These are phyloP conservation scores for Aspergillus ustus DNA, from an alignment of 2,329 filamentous ascomycete species.

Conservation along the genomic window DNA sequence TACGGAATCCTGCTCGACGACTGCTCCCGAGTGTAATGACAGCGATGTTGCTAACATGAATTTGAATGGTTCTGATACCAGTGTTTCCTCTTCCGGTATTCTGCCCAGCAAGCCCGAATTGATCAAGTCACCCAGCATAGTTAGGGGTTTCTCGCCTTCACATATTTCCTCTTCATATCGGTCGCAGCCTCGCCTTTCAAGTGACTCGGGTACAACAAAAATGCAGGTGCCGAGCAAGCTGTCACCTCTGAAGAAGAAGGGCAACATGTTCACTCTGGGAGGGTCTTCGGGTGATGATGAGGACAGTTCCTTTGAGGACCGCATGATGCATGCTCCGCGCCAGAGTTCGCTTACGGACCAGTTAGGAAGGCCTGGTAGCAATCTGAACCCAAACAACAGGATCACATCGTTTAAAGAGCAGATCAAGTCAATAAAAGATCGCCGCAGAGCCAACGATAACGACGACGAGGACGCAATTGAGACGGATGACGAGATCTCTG, in stretches of 20 bases:
- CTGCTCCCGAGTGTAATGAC: conserved; percentile 50
- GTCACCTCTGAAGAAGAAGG: conserved; percentile 65
- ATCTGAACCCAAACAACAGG: conserved; percentile 64
- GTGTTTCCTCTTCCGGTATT: conserved; percentile 60
- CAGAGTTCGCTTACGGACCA: conserved; percentile 61
- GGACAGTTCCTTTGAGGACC: conserved; percentile 72
- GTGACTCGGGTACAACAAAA: conserved; percentile 56
- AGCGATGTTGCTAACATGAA: conserved; percentile 48
- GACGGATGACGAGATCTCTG: conserved; percentile 71
- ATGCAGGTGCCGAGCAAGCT: conserved; percentile 66
- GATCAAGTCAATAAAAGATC: conserved; percentile 66
- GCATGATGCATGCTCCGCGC: conserved; percentile 57
- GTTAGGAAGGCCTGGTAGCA: conserved; percentile 49
- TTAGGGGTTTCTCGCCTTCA: conserved; percentile 84
- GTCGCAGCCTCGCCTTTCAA: conserved; percentile 60
- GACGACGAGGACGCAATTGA: conserved; percentile 64
- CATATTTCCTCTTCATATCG: conserved; percentile 71
- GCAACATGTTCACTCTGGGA: conserved; percentile 71
- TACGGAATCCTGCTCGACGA: conserved; percentile 66
- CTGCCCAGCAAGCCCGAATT: conserved; percentile 52
- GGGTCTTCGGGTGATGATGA: conserved; percentile 87
- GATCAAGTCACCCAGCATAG: conserved; percentile 68
- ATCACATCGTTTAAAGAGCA: conserved; percentile 81
- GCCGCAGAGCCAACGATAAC: conserved; percentile 55
- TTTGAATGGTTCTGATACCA: conserved; percentile 61